Conservation (phyloP, 257 asterid genomes). For the Gardenia jasminoides region DNA sequence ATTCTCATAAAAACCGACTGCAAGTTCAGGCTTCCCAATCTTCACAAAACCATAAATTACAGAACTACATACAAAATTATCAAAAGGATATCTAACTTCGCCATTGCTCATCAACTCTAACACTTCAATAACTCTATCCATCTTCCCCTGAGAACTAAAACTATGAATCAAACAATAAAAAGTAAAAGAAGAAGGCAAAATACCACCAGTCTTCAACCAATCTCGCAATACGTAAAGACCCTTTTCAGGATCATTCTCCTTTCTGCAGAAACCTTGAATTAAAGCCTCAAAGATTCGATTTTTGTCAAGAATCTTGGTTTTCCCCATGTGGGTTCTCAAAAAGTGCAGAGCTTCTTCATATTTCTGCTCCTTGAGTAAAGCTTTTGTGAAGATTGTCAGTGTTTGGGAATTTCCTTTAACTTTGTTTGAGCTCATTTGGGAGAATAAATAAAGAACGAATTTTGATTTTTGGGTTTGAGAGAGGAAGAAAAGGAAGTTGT, state of each 20-base stretch:
- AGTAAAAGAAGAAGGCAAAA: conserved; percentile 65
- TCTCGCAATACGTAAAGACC: conserved; percentile 47
- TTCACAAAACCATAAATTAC: conserved; percentile 71
- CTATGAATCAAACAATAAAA: conserved; percentile 45
- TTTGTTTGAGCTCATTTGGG: conserved; percentile 55
- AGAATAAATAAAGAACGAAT: conserved; percentile 41
- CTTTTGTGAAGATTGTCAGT: conserved; percentile 36
- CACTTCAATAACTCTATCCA: conserved; percentile 63
- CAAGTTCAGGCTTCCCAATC: conserved; percentile 72
- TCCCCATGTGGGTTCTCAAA: conserved; percentile 35
- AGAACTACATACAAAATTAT: conserved; percentile 69
- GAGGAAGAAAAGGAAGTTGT: conserved; percentile 50
- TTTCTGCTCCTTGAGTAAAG: conserved; percentile 47
- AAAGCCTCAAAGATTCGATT: conserved; percentile 50
- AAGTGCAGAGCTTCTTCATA: conserved; percentile 54
- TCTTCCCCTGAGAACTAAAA: conserved; percentile 51
- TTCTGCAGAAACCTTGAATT: conserved; percentile 53
- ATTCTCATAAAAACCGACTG: conserved; percentile 65
- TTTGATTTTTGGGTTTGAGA: conserved; percentile 42
- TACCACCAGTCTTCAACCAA: conserved; percentile 28
- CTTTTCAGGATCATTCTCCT: conserved; percentile 51
- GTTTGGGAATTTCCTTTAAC: conserved; percentile 42
- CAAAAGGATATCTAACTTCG: conserved; percentile 51
- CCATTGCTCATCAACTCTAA: conserved; percentile 55
- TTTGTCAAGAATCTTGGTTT: conserved; percentile 27